Evolutionary conservation across 2,329 filamentous ascomycete species (phyloP).

Genomic region (Penicillium sp.): DNA sequence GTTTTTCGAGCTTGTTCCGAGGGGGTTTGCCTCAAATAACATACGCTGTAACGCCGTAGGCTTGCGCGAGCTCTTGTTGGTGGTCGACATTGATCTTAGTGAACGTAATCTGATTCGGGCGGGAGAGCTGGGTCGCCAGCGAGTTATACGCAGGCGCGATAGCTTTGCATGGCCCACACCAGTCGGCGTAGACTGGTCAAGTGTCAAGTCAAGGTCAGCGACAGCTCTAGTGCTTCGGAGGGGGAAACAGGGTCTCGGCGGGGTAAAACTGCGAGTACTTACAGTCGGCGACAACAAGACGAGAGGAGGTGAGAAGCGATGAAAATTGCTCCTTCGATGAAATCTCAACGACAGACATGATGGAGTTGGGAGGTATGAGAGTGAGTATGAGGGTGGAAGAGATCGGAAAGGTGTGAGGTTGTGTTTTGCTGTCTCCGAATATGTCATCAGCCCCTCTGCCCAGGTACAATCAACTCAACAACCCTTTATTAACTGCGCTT

Average conservation of each 20-base stretch:
- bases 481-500: not conserved
- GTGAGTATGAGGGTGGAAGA: slow-evolving; percentile 8
- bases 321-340: slow-evolving; percentile 67
- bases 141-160: slow-evolving; percentile 82
- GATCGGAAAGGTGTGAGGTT: slow-evolving; percentile 19
- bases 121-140: slow-evolving; percentile 68
- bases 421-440: slow-evolving; percentile 24
- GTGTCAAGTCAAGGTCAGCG: slow-evolving; percentile 23
- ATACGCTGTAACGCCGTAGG: slow-evolving; percentile 69
- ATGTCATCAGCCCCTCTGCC: slow-evolving; percentile 33
- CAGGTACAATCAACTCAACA: not conserved
- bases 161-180: slow-evolving; percentile 79
- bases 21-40: slow-evolving; percentile 25
- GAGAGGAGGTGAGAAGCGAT: slow-evolving; percentile 66
- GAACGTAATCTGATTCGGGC: slow-evolving; percentile 73
- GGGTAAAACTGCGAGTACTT: slow-evolving; percentile 45
- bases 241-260: slow-evolving; percentile 9
- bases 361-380: slow-evolving; percentile 22
- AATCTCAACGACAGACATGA: slow-evolving; percentile 53
- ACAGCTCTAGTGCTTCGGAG: slow-evolving; percentile 11
- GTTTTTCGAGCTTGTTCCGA: not conserved
- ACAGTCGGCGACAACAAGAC: slow-evolving; percentile 87
- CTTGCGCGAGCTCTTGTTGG: slow-evolving; percentile 69
- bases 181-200: slow-evolving; percentile 75
- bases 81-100: slow-evolving; percentile 81